Evolutionary conservation across 805 yeast genomes (phyloP).

Genomic region (Starmerella riodocensis): DNA sequence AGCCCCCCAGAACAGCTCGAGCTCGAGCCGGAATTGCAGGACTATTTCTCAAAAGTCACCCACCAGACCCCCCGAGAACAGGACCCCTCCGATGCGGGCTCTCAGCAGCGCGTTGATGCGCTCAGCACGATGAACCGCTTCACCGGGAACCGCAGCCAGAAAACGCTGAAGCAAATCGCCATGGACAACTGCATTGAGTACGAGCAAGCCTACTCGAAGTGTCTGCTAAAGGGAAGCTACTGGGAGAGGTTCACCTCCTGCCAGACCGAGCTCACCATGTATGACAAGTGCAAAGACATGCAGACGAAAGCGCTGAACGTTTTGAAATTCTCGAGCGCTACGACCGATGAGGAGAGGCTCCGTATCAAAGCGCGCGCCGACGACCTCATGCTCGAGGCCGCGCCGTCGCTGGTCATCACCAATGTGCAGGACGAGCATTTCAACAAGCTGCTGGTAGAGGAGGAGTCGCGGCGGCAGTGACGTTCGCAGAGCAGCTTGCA

Average conservation of each 20-base stretch:
- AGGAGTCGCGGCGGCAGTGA: too few relatives aligned
- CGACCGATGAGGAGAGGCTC: conserved; percentile 9
- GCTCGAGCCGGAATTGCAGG: conserved; percentile 9
- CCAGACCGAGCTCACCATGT: conserved; percentile 19
- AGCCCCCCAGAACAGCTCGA: background rate
- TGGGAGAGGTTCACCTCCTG: conserved; percentile 22
- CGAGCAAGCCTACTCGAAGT: conserved; percentile 22
- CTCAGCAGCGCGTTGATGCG: background rate
- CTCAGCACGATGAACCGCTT: background rate
- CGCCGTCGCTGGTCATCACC: conserved; percentile 20
- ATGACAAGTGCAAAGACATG: conserved; percentile 22
- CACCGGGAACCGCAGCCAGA: background rate
- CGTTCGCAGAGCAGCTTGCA: too few relatives aligned
- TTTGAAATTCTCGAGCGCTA: conserved; percentile 20
- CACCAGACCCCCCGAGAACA: background rate
- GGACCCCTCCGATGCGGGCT: too few relatives aligned
- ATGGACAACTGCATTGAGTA: conserved; percentile 27
- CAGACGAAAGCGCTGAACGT: conserved; percentile 23
- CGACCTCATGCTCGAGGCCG: conserved; percentile 22
- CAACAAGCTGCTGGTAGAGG: conserved; percentile 6
- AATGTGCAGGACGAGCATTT: conserved; percentile 18
- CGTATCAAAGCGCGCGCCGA: conserved; percentile 23
- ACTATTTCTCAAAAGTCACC: conserved; percentile 6
- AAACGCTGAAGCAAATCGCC: conserved; percentile 23
- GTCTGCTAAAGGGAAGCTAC: conserved; percentile 22